These are phyloP conservation scores for Moricandia moricandioides DNA, from an alignment of 345 rosid genomes.

Conservation along the genomic window DNA sequence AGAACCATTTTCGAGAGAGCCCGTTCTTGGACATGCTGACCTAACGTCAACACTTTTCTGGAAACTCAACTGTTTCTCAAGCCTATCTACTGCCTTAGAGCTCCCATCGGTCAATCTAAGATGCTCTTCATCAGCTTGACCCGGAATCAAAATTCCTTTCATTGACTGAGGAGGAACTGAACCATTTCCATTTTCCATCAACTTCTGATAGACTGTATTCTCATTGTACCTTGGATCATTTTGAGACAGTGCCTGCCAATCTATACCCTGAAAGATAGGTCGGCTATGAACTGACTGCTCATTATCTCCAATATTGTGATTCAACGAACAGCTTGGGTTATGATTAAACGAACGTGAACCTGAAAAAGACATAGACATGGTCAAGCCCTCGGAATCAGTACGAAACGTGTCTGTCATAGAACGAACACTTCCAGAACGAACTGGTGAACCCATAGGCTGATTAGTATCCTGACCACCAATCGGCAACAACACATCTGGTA, in stretches of 20 bases:
- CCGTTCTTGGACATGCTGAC: constrained; percentile 62
- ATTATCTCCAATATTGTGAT: constrained; percentile 78
- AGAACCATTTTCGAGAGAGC: constrained; percentile 66
- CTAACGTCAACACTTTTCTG: constrained; percentile 59
- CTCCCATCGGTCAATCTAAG: constrained; percentile 47
- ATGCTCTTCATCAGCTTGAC: constrained; percentile 43
- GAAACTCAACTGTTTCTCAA: constrained; percentile 69
- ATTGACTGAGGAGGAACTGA: constrained; percentile 52
- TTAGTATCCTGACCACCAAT: constrained; percentile 57
- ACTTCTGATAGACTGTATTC: constrained; percentile 53
- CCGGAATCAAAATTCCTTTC: constrained; percentile 49
- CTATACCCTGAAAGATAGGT: constrained; percentile 81
- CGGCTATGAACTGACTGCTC: constrained; percentile 98
- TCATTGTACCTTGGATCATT: constrained; percentile 72
- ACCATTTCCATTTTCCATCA: constrained; percentile 69
- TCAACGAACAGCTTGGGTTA: constrained; percentile 96
- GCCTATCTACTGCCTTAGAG: constrained; percentile 52
- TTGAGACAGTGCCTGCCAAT: constrained; percentile 72
- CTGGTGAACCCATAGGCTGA: constrained; percentile 67
- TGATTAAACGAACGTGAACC: constrained; percentile 93
- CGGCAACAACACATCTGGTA: constrained; percentile 84
- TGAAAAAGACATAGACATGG: constrained; percentile 88
- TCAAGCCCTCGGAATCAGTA: constrained; percentile 81
- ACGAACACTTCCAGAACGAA: constrained; percentile 70
- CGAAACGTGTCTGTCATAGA: constrained; percentile 68